Base-by-base conservation (phyloP, 805 yeast genomes). In the Schizosaccharomyces cryophilus region DNA sequence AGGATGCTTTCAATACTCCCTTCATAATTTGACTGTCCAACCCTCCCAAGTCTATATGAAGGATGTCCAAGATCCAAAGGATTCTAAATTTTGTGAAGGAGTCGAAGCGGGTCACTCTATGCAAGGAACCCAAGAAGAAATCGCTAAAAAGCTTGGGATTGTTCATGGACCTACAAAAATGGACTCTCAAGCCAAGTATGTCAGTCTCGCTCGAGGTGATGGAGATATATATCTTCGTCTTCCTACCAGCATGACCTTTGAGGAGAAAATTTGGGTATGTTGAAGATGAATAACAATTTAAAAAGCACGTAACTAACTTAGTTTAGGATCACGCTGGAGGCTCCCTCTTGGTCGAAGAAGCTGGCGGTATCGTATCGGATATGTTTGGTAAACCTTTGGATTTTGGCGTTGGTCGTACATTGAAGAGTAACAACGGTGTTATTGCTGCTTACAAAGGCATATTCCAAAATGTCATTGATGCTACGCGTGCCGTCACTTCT, bases 131-230 rank as follows among this genome's bases (percentile, higher is more conserved):
- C 97, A 94, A 70, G 77, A 81, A 1, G 72, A 76, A 60, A 89
- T 93, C 66, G 95, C 95, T 64, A 64, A 72, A 26, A 68, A 69
- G 31, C 74, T 93, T 55, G 77, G 77, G 0, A 85, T 93, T 47
- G 77, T 80, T 5, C 72, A 74, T 62, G 75, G 77, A 1, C 71
- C 81, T 0, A 79, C 87, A 61, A 84, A 89, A 66, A 76, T 94
- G 73, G 99, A 93, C 72, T 87, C 96, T 2, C 98, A 93, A 73
- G 98, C 87, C 13, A 93, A 93, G 71, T 93, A 93, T 74, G 90
- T 97, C 73, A 80, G 89, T 17, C 77, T 93, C 58, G 82, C 96
- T 11, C 78, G 83, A 64, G 98, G 98, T 42, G 84, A 84, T 62
- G 97, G 96, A 3, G 96, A 93, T 67, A 78, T 93, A 15, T 93